These are phyloP conservation scores for Hemisphaericaspora xylofermentans DNA, from an alignment of 1,139 yeast genomes.

Conservation along the genomic window DNA sequence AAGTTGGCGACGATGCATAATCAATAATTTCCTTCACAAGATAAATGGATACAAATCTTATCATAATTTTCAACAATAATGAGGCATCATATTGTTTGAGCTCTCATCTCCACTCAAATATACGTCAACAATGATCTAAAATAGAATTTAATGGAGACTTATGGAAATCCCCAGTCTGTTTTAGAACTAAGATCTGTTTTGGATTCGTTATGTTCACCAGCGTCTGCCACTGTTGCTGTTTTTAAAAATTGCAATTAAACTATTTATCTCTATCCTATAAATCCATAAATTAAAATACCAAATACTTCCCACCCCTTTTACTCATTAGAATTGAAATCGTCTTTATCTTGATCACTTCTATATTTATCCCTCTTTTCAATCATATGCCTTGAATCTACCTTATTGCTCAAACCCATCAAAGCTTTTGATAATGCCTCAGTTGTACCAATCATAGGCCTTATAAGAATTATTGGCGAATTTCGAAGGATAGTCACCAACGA, in stretches of 20 bases:
- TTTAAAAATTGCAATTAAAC: not conserved
- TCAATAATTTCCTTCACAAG: no score
- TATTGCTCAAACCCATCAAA: conserved; percentile 80
- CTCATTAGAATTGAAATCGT: not conserved
- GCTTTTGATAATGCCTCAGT: conserved; percentile 87
- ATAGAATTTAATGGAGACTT: not conserved
- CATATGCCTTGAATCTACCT: conserved; percentile 60
- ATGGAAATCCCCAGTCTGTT: not conserved
- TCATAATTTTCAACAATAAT: not conserved
- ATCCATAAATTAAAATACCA: not conserved
- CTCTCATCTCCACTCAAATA: not conserved
- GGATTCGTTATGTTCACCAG: no score
- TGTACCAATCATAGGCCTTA: conserved; percentile 89
- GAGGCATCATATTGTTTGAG: not conserved
- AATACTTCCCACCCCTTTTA: not conserved
- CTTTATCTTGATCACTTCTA: conserved; percentile 14
- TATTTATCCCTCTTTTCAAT: conserved; percentile 40
- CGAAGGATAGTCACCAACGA: conserved; percentile 68
- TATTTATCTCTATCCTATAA: not conserved
- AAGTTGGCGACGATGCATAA: no score
- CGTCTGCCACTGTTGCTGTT: no score
- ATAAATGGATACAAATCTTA: no score
- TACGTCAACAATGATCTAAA: not conserved
- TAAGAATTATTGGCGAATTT: conserved; percentile 76
- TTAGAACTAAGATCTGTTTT: no score